Percentiles rank a stretch among this genome's conserved stretches.
Conservation (phyloP, 2,329 filamentous ascomycete species). For the Chrysoporthe puriensis region DNA sequence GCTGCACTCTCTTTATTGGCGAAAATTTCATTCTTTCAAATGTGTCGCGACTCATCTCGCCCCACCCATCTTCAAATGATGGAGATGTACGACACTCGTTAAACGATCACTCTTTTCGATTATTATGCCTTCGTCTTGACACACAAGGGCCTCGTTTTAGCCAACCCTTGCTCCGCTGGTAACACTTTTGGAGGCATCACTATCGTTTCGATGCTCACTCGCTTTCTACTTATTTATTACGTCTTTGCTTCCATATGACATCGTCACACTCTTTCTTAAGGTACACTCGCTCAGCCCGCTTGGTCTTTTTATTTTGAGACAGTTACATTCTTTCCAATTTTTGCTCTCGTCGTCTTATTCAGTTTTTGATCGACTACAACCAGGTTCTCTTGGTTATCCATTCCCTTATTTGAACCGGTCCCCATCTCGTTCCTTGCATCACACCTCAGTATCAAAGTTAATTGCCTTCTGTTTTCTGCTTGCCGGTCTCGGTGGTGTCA, state of each 20-base stretch:
- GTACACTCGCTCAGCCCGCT: background rate
- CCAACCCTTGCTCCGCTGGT: background rate
- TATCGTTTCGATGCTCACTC: background rate
- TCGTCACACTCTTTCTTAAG: background rate
- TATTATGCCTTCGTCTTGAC: background rate
- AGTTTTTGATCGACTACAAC: background rate
- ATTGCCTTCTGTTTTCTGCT: background rate
- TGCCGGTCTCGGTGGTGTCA: background rate
- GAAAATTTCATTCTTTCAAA: background rate
- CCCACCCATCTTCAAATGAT: background rate
- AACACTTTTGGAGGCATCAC: background rate
- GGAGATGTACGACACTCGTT: background rate
- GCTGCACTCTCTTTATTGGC: too few relatives aligned
- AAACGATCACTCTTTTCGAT: background rate
- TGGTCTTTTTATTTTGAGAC: background rate
- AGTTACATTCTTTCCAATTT: background rate
- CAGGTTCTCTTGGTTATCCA: background rate
- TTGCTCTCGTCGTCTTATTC: background rate
- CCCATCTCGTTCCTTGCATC: background rate
- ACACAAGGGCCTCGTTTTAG: background rate
- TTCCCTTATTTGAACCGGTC: background rate
- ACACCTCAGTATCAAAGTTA: background rate
- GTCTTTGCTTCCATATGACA: background rate
- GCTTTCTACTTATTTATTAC: background rate
- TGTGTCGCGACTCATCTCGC: background rate